Percentiles rank a stretch among this genome's conserved stretches.
Conservation (phyloP, 352 stramenopile genomes). For the Phytophthora capsici region DNA sequence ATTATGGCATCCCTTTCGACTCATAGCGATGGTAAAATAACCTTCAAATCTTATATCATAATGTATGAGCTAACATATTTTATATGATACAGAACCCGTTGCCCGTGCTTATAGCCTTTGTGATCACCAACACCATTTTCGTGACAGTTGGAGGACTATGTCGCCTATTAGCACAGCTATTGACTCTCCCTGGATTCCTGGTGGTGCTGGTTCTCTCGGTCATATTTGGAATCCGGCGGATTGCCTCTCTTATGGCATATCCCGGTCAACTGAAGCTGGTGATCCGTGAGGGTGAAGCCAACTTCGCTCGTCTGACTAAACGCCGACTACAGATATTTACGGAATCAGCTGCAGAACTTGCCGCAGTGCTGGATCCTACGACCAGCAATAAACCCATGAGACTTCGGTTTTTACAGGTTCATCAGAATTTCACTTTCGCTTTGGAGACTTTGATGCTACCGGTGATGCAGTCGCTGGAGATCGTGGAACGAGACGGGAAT, state of each 20-base stretch:
- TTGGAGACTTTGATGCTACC: constrained; percentile 70
- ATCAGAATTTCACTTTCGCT: constrained; percentile 75
- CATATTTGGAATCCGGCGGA: constrained; percentile 46
- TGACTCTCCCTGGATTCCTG: constrained; percentile 63
- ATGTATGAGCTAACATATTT: background rate
- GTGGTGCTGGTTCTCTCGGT: constrained; percentile 47
- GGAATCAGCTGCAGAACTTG: constrained; percentile 64
- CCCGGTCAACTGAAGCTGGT: constrained; percentile 80
- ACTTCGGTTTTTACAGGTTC: constrained; percentile 64
- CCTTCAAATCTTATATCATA: constrained; percentile 5
- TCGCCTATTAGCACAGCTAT: constrained; percentile 48
- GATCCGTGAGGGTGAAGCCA: constrained; percentile 80
- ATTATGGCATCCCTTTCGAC: constrained; percentile 75
- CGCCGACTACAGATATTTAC: constrained; percentile 73
- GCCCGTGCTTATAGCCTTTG: constrained; percentile 53
- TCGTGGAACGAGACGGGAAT: constrained; percentile 47
- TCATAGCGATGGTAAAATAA: constrained; percentile 59
- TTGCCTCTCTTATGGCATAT: constrained; percentile 71
- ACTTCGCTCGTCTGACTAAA: constrained; percentile 75
- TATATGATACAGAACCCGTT: constrained; percentile 59
- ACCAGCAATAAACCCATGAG: constrained; percentile 30
- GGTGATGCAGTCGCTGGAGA: constrained; percentile 61
- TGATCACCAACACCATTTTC: constrained; percentile 65
- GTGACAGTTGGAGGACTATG: constrained; percentile 63
- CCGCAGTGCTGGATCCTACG: constrained; percentile 39